phyloP scores from a whole-genome alignment of 768 basidiomycete species.

The Suillus ampliporus region DNA sequence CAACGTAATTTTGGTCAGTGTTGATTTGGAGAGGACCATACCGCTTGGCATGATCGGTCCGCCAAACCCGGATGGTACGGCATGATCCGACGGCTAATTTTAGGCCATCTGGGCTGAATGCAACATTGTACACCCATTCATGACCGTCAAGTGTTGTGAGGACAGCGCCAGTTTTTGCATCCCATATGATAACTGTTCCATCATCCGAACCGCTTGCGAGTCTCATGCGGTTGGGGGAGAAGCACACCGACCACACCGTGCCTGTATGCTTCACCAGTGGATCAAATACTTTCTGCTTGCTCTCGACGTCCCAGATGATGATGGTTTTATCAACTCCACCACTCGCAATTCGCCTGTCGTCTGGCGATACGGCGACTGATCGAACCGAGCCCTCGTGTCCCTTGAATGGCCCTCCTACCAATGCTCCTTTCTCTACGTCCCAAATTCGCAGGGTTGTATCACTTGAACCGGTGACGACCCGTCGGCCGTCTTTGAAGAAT shows the following conservation, averaged over 20 bases:
- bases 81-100: conserved; percentile 65
- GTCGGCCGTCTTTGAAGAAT: conserved; percentile 34
- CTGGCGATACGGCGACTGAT: conserved; percentile 35
- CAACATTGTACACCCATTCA: not conserved
- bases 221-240: not conserved
- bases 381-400: not conserved
- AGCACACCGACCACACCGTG: not conserved
- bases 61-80: conserved; percentile 2
- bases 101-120: conserved; percentile 48
- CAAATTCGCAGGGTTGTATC: conserved; percentile 34
- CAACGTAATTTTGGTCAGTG: conserved; percentile 23
- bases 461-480: conserved; percentile 31
- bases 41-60: conserved; percentile 15
- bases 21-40: not conserved
- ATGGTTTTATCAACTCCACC: conserved; percentile 35
- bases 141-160: conserved; percentile 9
- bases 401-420: not conserved
- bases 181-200: not conserved
- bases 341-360: conserved; percentile 35
- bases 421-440: conserved; percentile 29
- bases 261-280: conserved; percentile 21
- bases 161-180: conserved; percentile 7
- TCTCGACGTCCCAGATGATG: conserved; percentile 35
- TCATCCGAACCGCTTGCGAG: not conserved
- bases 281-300: conserved; percentile 28